Conservation (phyloP, 139 green algal genomes). For the Tetradesmus obliquus region DNA sequence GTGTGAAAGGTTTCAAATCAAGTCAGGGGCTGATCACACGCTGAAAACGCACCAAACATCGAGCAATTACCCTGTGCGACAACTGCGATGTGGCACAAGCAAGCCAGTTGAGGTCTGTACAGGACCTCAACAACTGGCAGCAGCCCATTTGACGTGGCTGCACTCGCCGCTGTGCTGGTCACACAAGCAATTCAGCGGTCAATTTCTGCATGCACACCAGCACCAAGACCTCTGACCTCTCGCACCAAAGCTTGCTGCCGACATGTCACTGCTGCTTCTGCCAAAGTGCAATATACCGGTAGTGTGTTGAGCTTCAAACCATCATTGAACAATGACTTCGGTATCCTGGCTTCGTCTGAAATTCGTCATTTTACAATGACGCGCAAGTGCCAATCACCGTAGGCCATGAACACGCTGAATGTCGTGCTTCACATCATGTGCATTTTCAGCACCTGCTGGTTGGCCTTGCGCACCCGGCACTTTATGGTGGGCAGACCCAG, state of each 20-base stretch:
- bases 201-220: neutral
- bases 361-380: neutral
- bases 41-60: too few relatives aligned
- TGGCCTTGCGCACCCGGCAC: constrained; percentile 89
- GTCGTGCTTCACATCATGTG: constrained; percentile 80
- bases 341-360: neutral
- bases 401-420: neutral
- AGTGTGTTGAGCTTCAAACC: neutral
- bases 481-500: constrained; percentile 85
- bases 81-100: neutral
- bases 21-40: too few relatives aligned
- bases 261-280: neutral
- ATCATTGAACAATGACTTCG: neutral
- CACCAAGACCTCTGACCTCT: neutral
- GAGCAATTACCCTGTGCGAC: too few relatives aligned
- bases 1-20: too few relatives aligned
- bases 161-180: too few relatives aligned
- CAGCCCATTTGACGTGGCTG: neutral
- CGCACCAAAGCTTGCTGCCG: neutral
- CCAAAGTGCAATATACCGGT: too few relatives aligned
- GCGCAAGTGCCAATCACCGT: neutral
- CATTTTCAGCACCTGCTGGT: constrained; percentile 72
- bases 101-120: neutral
- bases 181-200: too few relatives aligned
- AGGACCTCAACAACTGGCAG: neutral